Base-by-base conservation (phyloP, 495 filamentous ascomycete genomes). In the Collariella sp. region DNA sequence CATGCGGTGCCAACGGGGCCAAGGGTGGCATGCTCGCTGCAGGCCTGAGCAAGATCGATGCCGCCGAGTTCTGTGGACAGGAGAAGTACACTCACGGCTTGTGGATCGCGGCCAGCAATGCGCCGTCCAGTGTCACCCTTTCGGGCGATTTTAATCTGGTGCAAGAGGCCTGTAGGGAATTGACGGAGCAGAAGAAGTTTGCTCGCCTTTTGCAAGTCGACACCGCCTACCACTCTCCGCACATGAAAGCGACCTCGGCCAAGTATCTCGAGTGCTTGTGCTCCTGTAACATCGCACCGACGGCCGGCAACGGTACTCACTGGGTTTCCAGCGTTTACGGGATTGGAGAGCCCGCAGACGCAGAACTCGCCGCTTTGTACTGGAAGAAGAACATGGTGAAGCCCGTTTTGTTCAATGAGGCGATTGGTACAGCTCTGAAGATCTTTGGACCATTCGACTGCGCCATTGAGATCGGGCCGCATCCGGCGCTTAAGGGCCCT, bases 171-270 rank as follows among this genome's bases (percentile, higher is more conserved):
- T 55, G 70, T 22, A 46, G 53, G 0, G 38, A 60, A 3, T 59
- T 83, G 4, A 57, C 62, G 0, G 41, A 42, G 6, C 49, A 70
- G 5, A 39, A 59, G 2, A 65, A 67, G 16, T 81, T 80, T 43
- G 66, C 69, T 0, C 60, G 73, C 10, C 2, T 68, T 20, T 60
- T 84, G 1, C 52, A 57, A 13, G 72, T 82, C 5, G 70, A 77
- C 31, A 75, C 70, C 1, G 83, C 83, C 0, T 87, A 87, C 53
- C 83, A 86, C 59, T 82, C 81, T 0, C 73, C 72, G 1, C 80
- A 80, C 55, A 85, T 87, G 82, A 26, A 61, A 0, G 33, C 29
- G 13, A 59, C 76, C 22, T 67, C 71, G 0, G 50, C 36, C 4
- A 50, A 67, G 20, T 85, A 83, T 57, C 31, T 69, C 15, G 36